A percentile compares a stretch with the other conserved stretches of the same genome.
Conservation (phyloP, 176 grass and related monocot genomes). For the Hsuehochloa calcarea region DNA sequence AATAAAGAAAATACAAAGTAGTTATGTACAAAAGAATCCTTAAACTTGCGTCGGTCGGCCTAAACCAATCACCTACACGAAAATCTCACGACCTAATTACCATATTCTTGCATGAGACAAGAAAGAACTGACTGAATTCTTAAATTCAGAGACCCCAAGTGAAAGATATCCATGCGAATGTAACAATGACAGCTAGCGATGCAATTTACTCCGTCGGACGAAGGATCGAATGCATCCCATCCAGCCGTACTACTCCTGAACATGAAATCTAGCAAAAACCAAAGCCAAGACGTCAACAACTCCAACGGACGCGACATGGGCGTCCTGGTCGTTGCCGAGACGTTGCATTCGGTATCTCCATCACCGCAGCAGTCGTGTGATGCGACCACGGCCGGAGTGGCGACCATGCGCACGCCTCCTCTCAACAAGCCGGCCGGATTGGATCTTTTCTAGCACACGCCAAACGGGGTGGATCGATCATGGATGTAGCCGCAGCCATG, state of each 20-base stretch:
- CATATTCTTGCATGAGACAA: neutral
- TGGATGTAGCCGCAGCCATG: neutral
- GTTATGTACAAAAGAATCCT: too few relatives aligned
- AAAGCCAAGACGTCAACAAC: neutral
- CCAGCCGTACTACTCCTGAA: neutral
- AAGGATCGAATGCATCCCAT: neutral
- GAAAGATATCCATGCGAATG: neutral
- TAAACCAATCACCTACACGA: neutral
- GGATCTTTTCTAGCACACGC: neutral
- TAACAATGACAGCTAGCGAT: neutral
- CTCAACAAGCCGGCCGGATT: neutral
- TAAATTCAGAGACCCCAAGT: neutral
- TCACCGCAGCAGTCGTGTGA: neutral
- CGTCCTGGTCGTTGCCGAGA: neutral
- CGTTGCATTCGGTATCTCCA: conserved; percentile 21
- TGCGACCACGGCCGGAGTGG: neutral
- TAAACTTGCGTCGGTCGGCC: too few relatives aligned
- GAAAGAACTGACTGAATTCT: neutral
- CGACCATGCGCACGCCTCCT: neutral
- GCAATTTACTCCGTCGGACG: too few relatives aligned
- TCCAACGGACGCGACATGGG: neutral
- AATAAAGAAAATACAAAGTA: too few relatives aligned
- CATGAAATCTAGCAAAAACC: neutral
- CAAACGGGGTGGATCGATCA: neutral
- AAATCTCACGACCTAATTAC: neutral